Evolutionary conservation across 495 filamentous ascomycete species (phyloP).

Genomic region (Letharia columbiana): DNA sequence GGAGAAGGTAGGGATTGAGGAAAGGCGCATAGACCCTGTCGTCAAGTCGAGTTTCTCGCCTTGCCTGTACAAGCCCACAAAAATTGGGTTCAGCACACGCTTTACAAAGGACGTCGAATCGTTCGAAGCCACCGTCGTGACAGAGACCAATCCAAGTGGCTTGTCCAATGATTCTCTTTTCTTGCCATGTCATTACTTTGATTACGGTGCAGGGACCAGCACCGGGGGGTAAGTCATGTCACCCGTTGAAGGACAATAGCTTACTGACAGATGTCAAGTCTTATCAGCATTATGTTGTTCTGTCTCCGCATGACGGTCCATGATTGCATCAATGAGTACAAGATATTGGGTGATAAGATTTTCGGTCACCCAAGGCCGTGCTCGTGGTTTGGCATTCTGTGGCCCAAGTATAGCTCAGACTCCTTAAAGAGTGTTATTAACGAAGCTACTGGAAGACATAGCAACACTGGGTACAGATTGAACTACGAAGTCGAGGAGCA

Average conservation of each 20-base stretch:
- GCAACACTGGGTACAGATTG: background rate
- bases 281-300: conserved; percentile 46
- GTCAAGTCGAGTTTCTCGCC: conserved; percentile 3
- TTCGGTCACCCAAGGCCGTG: conserved; percentile 33
- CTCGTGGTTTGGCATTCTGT: conserved; percentile 11
- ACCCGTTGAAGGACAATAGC: background rate
- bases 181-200: conserved; percentile 13
- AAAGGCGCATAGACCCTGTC: conserved; percentile 9
- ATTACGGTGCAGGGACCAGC: conserved; percentile 22
- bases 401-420: conserved; percentile 12
- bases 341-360: conserved; percentile 36
- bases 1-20: conserved; percentile 6
- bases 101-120: background rate
- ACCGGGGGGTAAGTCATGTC: conserved; percentile 4
- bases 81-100: background rate
- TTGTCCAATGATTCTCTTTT: background rate
- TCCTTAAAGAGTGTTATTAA: conserved; percentile 14
- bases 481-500: conserved; percentile 1
- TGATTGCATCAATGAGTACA: conserved; percentile 40
- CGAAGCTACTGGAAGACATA: conserved; percentile 15
- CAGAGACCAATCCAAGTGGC: background rate
- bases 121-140: background rate
- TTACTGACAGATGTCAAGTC: background rate
- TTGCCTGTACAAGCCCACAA: conserved; percentile 6
- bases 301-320: conserved; percentile 43